Evolutionary conservation across 208 protist genomes (phyloP), one percentile per base, ranked within the genome.

Genomic region (Trypanosoma boissoni): DNA sequence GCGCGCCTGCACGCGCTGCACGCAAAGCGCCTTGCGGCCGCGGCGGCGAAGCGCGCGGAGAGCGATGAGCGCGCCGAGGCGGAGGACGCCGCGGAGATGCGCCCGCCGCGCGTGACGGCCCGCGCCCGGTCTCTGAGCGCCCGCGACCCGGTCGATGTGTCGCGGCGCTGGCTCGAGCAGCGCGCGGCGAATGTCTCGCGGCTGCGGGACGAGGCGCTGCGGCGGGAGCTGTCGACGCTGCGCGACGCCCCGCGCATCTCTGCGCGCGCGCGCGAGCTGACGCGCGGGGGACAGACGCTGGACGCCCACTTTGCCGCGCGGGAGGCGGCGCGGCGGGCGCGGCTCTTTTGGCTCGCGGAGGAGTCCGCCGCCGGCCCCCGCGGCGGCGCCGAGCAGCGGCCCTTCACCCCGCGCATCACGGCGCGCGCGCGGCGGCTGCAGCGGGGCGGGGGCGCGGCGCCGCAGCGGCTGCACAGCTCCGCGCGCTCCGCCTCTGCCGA

Each of bases 1-100:
- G 52, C 62, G 45, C 82, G 86, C 9, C 73, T 93, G 29, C 75
- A 83, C 45, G 61, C 74, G 36, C 58, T 92, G 27, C 79, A 90
- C 45, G 58, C 66, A 29, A 58, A 63, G 37, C 75, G 68, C 24
- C 46, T 74, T 10, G 58, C 64, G 29, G 44, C 64, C 0, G 42
- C 73, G 26, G 64, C 72, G 28, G 69, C 73, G 46, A 49, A 59
- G 63, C 69, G 58, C 14, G 74, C 49, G 20, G 60, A 60, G 43
- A 51, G 72, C 32, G 28, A 32, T 16, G 59, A 59, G 49, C 32
- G 46, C 4, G 64, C 58, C 41, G 58, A 43, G 20, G 72, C 34
- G 27, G 70, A 61, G 41, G 20, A 42, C 24, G 24, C 52, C 18
- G 39, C 12, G 5, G 76, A 67, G 43, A 61, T 74, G 31, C 83